phyloP scores from a whole-genome alignment of 495 filamentous ascomycete genomes.

The Thozetella sp. region DNA sequence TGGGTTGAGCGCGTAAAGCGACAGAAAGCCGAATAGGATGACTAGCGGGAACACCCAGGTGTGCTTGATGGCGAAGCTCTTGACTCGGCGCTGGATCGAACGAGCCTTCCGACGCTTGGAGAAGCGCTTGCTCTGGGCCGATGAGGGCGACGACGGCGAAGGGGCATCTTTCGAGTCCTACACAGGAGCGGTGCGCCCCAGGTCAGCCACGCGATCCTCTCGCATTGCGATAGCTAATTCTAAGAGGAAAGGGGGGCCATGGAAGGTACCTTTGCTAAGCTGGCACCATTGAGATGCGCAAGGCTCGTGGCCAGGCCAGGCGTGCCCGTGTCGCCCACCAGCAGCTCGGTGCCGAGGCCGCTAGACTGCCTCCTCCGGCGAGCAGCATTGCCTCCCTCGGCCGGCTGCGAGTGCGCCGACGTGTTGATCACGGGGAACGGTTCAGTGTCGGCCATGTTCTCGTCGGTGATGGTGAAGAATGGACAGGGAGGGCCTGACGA shows the following conservation, averaged over 20 bases:
- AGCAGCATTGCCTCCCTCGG: conserved; percentile 23
- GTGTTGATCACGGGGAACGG: conserved; percentile 48
- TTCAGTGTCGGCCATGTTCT: conserved; percentile 20
- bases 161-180: conserved; percentile 18
- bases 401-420: conserved; percentile 39
- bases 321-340: conserved; percentile 50
- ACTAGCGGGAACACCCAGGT: conserved; percentile 82
- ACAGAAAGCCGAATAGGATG: conserved; percentile 63
- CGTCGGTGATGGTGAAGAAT: background rate
- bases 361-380: conserved; percentile 51
- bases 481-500: background rate
- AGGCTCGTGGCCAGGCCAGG: conserved; percentile 43
- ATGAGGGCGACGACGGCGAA: conserved; percentile 6
- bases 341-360: conserved; percentile 39
- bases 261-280: conserved; percentile 16
- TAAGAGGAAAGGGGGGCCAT: conserved; percentile 3
- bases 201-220: conserved; percentile 10
- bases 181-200: background rate
- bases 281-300: conserved; percentile 26
- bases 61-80: conserved; percentile 67
- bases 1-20: conserved; percentile 77
- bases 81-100: conserved; percentile 66
- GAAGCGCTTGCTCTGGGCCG: conserved; percentile 41
- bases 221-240: conserved; percentile 13
- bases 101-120: conserved; percentile 61